These are phyloP conservation scores for Naganishia randhawae DNA, from an alignment of 768 basidiomycete genomes.

Conservation along the genomic window DNA sequence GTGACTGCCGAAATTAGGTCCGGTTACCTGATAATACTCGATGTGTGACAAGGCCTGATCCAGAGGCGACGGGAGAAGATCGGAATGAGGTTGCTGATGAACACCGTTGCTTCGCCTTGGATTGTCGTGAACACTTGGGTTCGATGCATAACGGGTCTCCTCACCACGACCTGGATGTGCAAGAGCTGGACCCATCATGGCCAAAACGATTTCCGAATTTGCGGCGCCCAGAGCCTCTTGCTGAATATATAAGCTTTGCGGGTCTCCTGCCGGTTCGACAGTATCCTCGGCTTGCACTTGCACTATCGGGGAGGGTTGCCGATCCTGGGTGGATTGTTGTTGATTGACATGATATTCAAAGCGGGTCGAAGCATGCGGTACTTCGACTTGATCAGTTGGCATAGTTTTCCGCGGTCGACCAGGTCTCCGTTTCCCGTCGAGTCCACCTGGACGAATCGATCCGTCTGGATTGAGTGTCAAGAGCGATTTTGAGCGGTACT, in stretches of 20 bases:
- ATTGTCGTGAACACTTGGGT: not conserved
- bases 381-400: not conserved
- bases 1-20: conserved; percentile 22
- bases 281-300: not conserved
- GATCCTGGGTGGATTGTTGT: not conserved
- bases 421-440: conserved; percentile 19
- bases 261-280: not conserved
- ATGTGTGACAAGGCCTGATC: conserved; percentile 24
- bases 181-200: conserved; percentile 18
- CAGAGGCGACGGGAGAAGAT: not conserved
- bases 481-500: conserved; percentile 22
- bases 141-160: not conserved
- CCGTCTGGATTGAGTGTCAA: conserved; percentile 27
- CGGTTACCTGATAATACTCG: conserved; percentile 27
- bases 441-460: conserved; percentile 21
- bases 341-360: conserved; percentile 13
- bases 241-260: conserved; percentile 12
- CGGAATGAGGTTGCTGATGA: conserved; percentile 1
- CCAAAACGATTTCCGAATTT: conserved; percentile 18
- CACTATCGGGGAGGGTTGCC: not conserved
- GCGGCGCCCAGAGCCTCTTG: not conserved
- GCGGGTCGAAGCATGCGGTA: not conserved
- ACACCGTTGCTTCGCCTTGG: not conserved
- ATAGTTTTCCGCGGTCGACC: conserved; percentile 12
- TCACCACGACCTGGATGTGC: not conserved